Evolutionary conservation across 352 stramenopile genomes (phyloP).

Genomic region (Phytophthora rubi): DNA sequence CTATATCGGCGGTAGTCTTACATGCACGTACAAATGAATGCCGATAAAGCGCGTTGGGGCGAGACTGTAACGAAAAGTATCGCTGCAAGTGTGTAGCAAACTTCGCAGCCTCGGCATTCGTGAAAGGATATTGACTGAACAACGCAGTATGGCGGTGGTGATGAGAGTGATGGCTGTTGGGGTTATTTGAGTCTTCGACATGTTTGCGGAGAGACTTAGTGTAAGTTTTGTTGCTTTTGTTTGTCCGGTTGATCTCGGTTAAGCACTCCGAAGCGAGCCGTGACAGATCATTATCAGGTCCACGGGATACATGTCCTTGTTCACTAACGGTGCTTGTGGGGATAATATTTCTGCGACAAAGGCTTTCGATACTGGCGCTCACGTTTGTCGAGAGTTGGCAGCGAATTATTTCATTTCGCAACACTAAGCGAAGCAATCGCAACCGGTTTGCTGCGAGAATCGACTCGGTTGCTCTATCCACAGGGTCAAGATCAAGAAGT

Average conservation of each 20-base stretch:
- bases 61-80: slow-evolving; percentile 47
- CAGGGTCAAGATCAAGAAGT: slow-evolving; percentile 17
- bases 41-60: slow-evolving; percentile 52
- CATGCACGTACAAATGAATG: slow-evolving; percentile 46
- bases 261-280: slow-evolving; percentile 35
- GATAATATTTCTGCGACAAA: slow-evolving; percentile 18
- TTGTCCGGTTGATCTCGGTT: slow-evolving; percentile 6
- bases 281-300: not conserved
- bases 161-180: slow-evolving; percentile 18
- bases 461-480: not conserved
- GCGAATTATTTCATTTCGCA: slow-evolving; percentile 21
- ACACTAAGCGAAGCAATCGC: slow-evolving; percentile 27
- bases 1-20: not conserved
- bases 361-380: slow-evolving; percentile 10
- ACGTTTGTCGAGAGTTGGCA: slow-evolving; percentile 11
- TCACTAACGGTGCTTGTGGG: not conserved
- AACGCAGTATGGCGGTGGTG: slow-evolving; percentile 29
- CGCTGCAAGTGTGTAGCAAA: slow-evolving; percentile 18
- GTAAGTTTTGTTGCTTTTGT: not conserved
- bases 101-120: slow-evolving; percentile 11
- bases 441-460: slow-evolving; percentile 21
- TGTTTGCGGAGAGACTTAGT: slow-evolving; percentile 10
- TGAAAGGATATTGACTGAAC: slow-evolving; percentile 38
- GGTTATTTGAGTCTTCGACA: slow-evolving; percentile 7
- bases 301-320: not conserved